Base-by-base conservation (phyloP, 371 early-diverging fungal species). In the Circinella minor region DNA sequence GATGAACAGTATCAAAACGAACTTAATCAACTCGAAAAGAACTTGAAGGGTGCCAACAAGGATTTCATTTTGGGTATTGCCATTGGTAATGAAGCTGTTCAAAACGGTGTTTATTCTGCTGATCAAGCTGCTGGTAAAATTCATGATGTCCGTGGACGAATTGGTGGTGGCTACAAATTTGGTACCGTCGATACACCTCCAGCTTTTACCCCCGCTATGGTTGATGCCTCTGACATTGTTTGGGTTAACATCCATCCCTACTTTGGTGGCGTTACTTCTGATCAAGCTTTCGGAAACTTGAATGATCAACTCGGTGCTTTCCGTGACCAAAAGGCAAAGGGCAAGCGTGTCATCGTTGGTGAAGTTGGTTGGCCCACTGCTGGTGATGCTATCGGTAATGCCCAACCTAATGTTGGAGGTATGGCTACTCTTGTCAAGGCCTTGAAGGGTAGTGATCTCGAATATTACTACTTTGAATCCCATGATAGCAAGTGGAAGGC, bases 361-460 rank as follows among this genome's bases (percentile, higher is more conserved):
- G 90, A 91, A 76, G 83, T 86, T 65, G 91, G 91, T 71, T 91
- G 90, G 90, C 91, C 91, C 54, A 80, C 83, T 61, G 78, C 72
- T 18, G 91, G 91, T n/a, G 75, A 75, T 62, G 60, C 79, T 60
- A 74, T 65, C 34, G 87, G 85, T 4, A 61, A 66, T 15, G 83
- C 88, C 46, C 77, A 77, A 10, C 86, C 90, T 10, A 79, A 85
- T 59, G 68, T 80, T 8, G 47, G 65, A 11, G 85, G 86, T 69
- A 72, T 84, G 60, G 68, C 79, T 65, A 75, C 67, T 39, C 88
- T 79, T 64, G 81, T 84, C 61, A 77, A 78, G 60, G 75, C 75
- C 4, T 62, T 75, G 17, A 59, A 72, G 46, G 73, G 17, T 5
- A 57, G 77, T 8, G 73, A 79, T 27, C 65, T 90, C 62, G 73